These are phyloP conservation scores for Penicillium paneum DNA, from an alignment of 2,329 filamentous ascomycete genomes.

Conservation along the genomic window DNA sequence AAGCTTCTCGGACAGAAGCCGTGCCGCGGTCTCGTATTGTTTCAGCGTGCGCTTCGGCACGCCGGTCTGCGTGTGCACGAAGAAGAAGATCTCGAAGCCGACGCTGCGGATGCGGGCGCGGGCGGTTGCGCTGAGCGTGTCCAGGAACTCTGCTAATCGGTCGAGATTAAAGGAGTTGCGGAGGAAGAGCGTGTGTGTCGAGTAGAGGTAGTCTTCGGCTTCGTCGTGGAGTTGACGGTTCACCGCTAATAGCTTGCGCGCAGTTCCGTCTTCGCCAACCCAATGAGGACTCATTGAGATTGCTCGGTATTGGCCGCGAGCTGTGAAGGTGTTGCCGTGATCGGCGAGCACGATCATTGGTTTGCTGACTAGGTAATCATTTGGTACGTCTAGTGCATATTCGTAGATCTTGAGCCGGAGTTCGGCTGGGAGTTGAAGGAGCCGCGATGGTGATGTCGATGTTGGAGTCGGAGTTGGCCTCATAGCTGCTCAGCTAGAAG, in stretches of 20 bases:
- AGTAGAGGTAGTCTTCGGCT: constrained; percentile 36
- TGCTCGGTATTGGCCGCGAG: constrained; percentile 30
- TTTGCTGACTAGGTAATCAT: constrained; percentile 30
- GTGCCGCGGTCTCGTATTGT: constrained; percentile 30
- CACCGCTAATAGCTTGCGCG: constrained; percentile 30
- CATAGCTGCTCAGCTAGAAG: not conserved
- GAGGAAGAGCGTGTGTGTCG: constrained; percentile 36
- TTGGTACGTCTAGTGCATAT: constrained; percentile 30
- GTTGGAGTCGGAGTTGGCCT: not conserved
- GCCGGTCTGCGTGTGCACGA: constrained; percentile 34
- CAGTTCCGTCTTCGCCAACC: constrained; percentile 32
- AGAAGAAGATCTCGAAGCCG: constrained; percentile 38
- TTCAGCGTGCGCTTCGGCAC: constrained; percentile 34
- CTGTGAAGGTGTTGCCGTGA: constrained; percentile 32
- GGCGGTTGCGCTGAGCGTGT: constrained; percentile 33
- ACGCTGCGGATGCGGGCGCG: constrained; percentile 33
- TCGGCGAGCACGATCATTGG: constrained; percentile 36
- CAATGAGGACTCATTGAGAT: constrained; percentile 36
- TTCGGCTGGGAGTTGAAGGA: constrained; percentile 31
- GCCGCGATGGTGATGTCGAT: constrained; percentile 10
- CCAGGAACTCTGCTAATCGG: constrained; percentile 30
- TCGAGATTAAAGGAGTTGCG: constrained; percentile 34
- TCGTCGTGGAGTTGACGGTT: constrained; percentile 38
- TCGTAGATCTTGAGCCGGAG: constrained; percentile 37
- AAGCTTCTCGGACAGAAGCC: constrained; percentile 25